Evolutionary conservation across 805 yeast genomes (phyloP).

Genomic region (Suhomyces vadensis): DNA sequence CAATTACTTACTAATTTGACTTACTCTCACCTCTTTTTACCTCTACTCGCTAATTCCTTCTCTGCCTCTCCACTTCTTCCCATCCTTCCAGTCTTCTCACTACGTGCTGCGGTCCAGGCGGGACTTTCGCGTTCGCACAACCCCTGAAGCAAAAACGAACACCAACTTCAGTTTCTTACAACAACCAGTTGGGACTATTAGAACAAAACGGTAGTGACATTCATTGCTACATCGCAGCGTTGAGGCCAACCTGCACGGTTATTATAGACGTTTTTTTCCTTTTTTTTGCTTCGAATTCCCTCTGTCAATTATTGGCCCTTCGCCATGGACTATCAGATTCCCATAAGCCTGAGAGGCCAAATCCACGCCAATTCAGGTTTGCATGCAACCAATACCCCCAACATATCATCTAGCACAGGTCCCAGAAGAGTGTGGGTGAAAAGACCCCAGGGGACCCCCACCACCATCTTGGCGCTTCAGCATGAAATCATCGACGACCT

Average conservation of each 20-base stretch:
- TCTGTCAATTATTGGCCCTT: neutral
- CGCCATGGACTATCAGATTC: neutral
- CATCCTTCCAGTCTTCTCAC: too few relatives aligned
- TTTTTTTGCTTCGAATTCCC: neutral
- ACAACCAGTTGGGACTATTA: neutral
- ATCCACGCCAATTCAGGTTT: neutral
- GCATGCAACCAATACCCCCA: neutral
- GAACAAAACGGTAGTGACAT: constrained; percentile 1
- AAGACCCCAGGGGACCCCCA: constrained; percentile 56
- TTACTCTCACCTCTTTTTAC: too few relatives aligned
- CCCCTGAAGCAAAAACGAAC: too few relatives aligned
- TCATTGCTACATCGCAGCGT: neutral
- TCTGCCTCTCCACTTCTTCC: too few relatives aligned
- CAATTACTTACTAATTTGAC: too few relatives aligned
- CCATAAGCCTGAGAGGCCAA: constrained; percentile 1
- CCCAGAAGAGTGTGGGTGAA: constrained; percentile 54
- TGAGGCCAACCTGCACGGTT: neutral
- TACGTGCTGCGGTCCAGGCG: neutral
- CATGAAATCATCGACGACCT: constrained; percentile 79
- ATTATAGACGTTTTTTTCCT: neutral
- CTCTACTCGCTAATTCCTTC: too few relatives aligned
- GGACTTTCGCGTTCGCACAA: neutral
- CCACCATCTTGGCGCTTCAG: constrained; percentile 63
- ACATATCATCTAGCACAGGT: neutral
- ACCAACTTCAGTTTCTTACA: too few relatives aligned